Conservation (phyloP, 2,329 filamentous ascomycete genomes). For the Arthrinium phaeospermum region DNA sequence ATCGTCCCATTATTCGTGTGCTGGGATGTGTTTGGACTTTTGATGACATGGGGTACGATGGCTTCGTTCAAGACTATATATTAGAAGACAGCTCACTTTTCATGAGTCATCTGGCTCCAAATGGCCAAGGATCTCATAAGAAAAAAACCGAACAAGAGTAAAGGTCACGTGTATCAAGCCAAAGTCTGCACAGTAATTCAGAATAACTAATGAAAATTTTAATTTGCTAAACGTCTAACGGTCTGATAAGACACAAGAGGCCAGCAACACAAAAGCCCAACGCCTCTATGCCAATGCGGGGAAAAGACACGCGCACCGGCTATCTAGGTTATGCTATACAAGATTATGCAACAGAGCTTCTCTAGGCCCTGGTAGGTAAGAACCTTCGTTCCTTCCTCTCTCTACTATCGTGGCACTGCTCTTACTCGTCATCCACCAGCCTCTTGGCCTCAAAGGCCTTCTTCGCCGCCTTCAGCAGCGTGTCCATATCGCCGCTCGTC, state of each 20-base stretch:
- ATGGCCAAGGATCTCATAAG: too few relatives aligned
- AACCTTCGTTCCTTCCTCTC: neutral
- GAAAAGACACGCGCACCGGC: neutral
- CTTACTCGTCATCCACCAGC: slow-evolving; percentile 45
- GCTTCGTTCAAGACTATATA: too few relatives aligned
- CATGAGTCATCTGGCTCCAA: too few relatives aligned
- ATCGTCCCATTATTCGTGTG: too few relatives aligned
- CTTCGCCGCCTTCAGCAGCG: slow-evolving; percentile 59
- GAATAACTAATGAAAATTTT: neutral
- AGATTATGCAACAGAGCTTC: neutral
- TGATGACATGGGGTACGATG: too few relatives aligned
- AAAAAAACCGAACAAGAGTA: too few relatives aligned
- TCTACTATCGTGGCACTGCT: neutral
- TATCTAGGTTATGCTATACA: slow-evolving; percentile 18
- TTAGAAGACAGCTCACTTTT: too few relatives aligned
- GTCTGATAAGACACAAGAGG: slow-evolving; percentile 1
- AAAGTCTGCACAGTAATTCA: too few relatives aligned
- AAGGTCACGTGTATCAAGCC: too few relatives aligned
- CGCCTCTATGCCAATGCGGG: slow-evolving; percentile 7
- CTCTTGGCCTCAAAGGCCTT: slow-evolving; percentile 52
- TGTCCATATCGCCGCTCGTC: slow-evolving; percentile 63
- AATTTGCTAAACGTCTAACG: slow-evolving; percentile 2
- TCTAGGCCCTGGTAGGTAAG: neutral
- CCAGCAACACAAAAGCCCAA: neutral
- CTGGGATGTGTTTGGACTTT: too few relatives aligned